Percentiles rank a stretch among this genome's conserved stretches.
phyloP scores from a whole-genome alignment of 164 flowering plant species.

The Tinospora cordifolia region DNA sequence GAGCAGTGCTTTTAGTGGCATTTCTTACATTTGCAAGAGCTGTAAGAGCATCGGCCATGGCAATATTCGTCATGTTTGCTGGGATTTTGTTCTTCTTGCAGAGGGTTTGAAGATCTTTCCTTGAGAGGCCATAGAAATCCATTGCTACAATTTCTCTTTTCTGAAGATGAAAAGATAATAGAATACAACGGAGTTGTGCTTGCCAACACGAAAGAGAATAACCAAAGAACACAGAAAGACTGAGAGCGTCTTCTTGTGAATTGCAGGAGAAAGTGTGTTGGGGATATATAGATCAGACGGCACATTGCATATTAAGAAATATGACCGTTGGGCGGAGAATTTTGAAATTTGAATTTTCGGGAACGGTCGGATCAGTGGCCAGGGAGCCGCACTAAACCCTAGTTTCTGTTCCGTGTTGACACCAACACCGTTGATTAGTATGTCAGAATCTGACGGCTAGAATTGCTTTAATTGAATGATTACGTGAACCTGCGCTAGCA shows the following conservation, averaged over 20 bases:
- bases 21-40: conserved; percentile 46
- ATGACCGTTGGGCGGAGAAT: conserved; percentile 1
- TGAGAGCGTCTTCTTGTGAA: no score
- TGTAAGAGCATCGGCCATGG: conserved; percentile 88
- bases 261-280: no score
- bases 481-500: no score
- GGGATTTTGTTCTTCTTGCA: conserved; percentile 91
- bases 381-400: neutral
- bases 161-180: neutral
- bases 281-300: neutral
- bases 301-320: neutral
- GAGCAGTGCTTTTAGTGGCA: neutral
- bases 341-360: conserved; percentile 4
- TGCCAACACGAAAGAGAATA: neutral
- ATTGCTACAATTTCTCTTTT: conserved; percentile 17
- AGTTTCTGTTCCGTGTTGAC: neutral
- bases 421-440: neutral
- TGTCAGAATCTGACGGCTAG: neutral
- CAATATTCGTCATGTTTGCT: conserved; percentile 80
- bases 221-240: no score
- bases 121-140: conserved; percentile 73
- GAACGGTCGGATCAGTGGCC: neutral
- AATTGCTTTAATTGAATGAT: neutral
- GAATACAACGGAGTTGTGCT: neutral
- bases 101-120: conserved; percentile 79